Percentiles rank a stretch among this genome's conserved stretches.
phyloP scores from a whole-genome alignment of 345 rosid genomes.

The Eutrema heterophyllum region DNA sequence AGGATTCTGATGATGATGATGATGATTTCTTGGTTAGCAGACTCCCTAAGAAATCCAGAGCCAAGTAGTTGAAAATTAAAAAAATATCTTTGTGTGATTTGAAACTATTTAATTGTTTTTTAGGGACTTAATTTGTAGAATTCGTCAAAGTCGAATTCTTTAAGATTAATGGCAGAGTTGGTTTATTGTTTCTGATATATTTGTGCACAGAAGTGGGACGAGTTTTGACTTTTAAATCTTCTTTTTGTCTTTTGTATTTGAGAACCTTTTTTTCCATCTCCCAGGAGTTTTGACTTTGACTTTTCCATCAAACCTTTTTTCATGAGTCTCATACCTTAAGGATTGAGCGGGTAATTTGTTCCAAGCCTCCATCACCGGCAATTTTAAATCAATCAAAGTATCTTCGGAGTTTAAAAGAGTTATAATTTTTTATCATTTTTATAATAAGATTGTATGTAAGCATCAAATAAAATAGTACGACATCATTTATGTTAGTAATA shows the following conservation, averaged over 20 bases:
- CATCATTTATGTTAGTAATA: too few species aligned
- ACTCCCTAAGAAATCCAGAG: conserved; percentile 50
- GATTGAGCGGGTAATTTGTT: too few species aligned
- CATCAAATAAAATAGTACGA: too few species aligned
- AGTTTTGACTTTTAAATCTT: background rate
- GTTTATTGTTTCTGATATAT: background rate
- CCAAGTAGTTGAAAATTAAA: conserved; percentile 25
- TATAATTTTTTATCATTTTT: too few species aligned
- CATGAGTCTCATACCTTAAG: too few species aligned
- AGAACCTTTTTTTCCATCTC: too few species aligned
- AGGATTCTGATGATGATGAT: conserved; percentile 45
- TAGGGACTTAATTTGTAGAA: background rate
- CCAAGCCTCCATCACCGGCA: too few species aligned
- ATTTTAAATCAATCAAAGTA: too few species aligned
- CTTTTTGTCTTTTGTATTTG: background rate
- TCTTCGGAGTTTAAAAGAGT: too few species aligned
- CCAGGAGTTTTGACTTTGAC: too few species aligned
- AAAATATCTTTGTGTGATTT: background rate
- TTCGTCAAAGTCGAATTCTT: background rate
- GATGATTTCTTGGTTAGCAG: conserved; percentile 39
- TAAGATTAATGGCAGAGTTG: conserved; percentile 4
- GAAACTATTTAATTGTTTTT: background rate
- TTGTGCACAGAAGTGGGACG: background rate
- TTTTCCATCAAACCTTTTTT: too few species aligned
- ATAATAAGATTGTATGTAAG: too few species aligned